Base-by-base conservation (phyloP, 805 yeast genomes). In the Saturnispora saitoi region DNA sequence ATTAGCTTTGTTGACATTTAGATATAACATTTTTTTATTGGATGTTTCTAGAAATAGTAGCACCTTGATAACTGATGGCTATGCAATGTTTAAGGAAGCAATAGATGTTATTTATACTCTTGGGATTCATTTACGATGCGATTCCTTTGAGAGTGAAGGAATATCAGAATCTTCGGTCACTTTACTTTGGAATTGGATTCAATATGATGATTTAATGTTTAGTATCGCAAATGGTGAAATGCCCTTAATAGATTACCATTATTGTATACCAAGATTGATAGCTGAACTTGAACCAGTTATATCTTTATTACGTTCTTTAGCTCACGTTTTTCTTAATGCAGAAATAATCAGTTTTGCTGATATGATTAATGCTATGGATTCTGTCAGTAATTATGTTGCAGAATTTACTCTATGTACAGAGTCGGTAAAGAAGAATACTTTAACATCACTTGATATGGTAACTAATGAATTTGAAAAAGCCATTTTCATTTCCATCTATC, bases 201-300 rank as follows among this genome's bases (percentile, higher is more conserved):
- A 51, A 38, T 38, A 49, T 12, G 3, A 41, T 14, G 65, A 61
- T 47, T 50, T 58, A 4, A 9, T 44, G n/a, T 38, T 45, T 12
- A 49, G 62, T 1, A 10, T 51, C 2, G 15, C 32, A 17, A 31
- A 49, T 7, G 63, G 65, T 1, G 32, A 48, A 9, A 63, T 60
- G 8, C 46, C 56, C 34, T 9, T 56, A 26, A 53, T 61, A 8
- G 51, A 52, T 48, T 59, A 60, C 30, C 46, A 37, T 3, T 55
- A 39, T 24, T 52, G 55, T 34, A 22, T 36, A 29, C 49, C 51
- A n/a, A 47, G 45, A n/a, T 9, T 48, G n/a, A 32, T 12, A 6
- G 54, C 51, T 45, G 30, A 36, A 15, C 32, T 39, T 17, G 30
- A 37, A 12, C 32, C 42, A 26, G 10, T 30, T 1, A 32, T 50